phyloP scores from a whole-genome alignment of 129 eudicot genomes.

The Flaveria brownii region DNA sequence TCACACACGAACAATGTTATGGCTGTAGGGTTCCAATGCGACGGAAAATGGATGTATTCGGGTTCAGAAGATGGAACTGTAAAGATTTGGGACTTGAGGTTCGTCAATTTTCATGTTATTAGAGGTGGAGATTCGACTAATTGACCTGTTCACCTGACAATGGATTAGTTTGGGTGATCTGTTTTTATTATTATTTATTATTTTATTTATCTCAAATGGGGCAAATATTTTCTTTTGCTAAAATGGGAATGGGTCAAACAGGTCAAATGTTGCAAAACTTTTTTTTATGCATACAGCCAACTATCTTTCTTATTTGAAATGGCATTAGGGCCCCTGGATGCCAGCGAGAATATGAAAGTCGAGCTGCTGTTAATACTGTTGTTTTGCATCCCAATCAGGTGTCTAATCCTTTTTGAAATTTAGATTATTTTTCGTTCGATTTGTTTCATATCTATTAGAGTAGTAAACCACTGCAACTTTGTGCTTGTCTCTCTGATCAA shows the following conservation, averaged over 20 bases:
- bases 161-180: not conserved
- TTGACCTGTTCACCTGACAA: not conserved
- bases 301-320: slow-evolving; percentile 16
- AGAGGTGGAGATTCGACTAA: not conserved
- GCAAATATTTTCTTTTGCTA: not conserved
- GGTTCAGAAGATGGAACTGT: slow-evolving; percentile 99
- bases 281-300: too few species aligned
- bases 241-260: not conserved
- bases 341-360: slow-evolving; percentile 99
- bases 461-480: not conserved
- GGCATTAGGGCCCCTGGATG: slow-evolving; percentile 86
- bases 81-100: slow-evolving; percentile 98
- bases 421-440: not conserved
- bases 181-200: too few species aligned
- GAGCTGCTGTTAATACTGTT: slow-evolving; percentile 98
- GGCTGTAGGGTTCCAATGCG: slow-evolving; percentile 98
- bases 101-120: slow-evolving; percentile 19
- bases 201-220: not conserved
- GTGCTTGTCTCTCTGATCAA: not conserved
- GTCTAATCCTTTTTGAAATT: slow-evolving; percentile 4
- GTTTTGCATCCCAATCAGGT: slow-evolving; percentile 99
- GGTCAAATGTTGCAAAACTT: not conserved
- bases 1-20: slow-evolving; percentile 93
- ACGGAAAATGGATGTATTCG: slow-evolving; percentile 98
- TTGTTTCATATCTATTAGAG: not conserved